Base-by-base conservation (phyloP, 208 protist species). In the Herpetomonas tarakana region DNA sequence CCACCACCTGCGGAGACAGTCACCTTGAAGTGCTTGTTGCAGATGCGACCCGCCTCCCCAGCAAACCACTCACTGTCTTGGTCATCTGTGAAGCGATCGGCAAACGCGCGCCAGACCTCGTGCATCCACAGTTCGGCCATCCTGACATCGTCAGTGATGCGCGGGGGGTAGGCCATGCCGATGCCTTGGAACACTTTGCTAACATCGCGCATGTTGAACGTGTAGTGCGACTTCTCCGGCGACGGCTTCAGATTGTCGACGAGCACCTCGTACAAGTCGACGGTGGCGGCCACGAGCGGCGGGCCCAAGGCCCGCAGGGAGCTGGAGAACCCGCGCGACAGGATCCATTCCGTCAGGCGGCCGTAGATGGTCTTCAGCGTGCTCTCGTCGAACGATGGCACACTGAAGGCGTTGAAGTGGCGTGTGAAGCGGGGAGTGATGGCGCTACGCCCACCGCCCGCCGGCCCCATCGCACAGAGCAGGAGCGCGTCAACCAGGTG, bases 131-230 rank as follows among this genome's bases (percentile, higher is more conserved):
- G 74, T 53, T 86, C 74, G 1, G 78, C 63, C 24, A 98, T 24
- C 45, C 76, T 62, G 18, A 62, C 27, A 35, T 87, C 80, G 31
- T 94, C 90, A 19, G 75, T 74, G 58, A 98, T 86, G 59, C 71
- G 65, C 2, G 82, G 68, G 16, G 85, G 62, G 60, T 81, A 78
- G 27, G 71, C 83, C 77, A 94, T 87, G 62, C 89, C 78, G 56
- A 98, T 88, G 39, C 97, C 96, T 68, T 97, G 92, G 62, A 97
- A 97, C 25, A 90, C 92, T 62, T 97, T 97, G 45, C 93, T 91
- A 19, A 99, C 81, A 70, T 99, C 98, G 54, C 98, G 92, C 62
- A 99, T 62, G 72, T 99, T 99, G 80, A 99, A 99, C 18, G 95
- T 97, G 79, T 99, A 99, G 79, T 99, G 98, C 45, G 91, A 98